Conservation (phyloP, 306 rosid species). For the Fragaria vesca region DNA sequence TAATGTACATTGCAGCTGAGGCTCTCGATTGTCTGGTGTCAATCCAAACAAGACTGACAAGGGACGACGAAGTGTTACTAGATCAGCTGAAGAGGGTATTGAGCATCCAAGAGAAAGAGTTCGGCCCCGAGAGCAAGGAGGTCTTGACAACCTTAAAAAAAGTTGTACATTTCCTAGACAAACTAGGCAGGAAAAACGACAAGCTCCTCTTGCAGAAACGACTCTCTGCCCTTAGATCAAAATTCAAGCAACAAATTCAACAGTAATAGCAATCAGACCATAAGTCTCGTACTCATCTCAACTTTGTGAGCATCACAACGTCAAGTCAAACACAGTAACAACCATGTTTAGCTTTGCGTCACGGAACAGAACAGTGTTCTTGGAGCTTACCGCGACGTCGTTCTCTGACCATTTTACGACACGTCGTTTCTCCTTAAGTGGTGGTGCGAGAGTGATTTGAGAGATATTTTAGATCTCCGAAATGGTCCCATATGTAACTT, state of each 20-base stretch:
- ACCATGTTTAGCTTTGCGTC: not conserved
- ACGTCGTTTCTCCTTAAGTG: not conserved
- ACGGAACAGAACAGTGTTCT: not conserved
- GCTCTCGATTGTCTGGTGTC: conserved; percentile 87
- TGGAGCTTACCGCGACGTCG: not conserved
- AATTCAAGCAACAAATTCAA: conserved; percentile 63
- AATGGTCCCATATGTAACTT: not conserved
- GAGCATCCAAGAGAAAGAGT: conserved; percentile 72
- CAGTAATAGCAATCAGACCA: conserved; percentile 18
- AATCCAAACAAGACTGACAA: conserved; percentile 58
- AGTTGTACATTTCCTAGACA: conserved; percentile 63
- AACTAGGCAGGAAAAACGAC: conserved; percentile 66
- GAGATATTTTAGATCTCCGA: not conserved
- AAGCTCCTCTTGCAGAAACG: conserved; percentile 61
- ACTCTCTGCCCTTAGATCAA: conserved; percentile 56
- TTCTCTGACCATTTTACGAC: not conserved
- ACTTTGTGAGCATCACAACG: not conserved
- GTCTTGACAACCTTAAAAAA: conserved; percentile 65
- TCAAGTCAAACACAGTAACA: conserved; percentile 3
- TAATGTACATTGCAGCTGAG: conserved; percentile 58
- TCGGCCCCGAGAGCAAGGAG: conserved; percentile 74
- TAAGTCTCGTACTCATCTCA: not conserved
- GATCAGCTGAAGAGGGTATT: conserved; percentile 60
- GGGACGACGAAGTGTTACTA: conserved; percentile 52
- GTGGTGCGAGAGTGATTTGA: not conserved